Conservation (phyloP, 345 rosid genomes). For the Ceriops tagal region DNA sequence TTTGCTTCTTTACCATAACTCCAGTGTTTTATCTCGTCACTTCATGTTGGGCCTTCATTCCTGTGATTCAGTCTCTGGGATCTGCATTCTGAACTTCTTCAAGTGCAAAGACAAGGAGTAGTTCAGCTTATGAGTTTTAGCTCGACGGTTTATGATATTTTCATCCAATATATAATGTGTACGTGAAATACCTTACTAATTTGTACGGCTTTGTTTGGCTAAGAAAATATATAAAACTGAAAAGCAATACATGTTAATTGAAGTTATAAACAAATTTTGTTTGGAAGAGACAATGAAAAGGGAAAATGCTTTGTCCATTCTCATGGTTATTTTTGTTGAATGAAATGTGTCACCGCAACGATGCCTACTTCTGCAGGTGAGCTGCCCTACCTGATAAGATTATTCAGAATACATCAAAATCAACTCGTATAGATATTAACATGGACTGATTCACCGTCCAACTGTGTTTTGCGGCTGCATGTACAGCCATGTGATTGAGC, state of each 20-base stretch:
- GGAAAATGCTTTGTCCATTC: not conserved
- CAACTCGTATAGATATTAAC: not conserved
- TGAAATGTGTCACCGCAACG: not conserved
- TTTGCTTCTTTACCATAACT: not conserved
- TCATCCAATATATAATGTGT: not conserved
- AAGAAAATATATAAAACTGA: not conserved
- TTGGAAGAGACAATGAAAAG: not conserved
- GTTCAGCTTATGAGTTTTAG: not conserved
- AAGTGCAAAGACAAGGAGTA: not conserved
- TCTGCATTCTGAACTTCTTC: not conserved
- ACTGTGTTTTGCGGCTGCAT: not conserved
- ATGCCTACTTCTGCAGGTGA: not conserved
- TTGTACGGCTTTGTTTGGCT: no score
- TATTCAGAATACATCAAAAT: not conserved
- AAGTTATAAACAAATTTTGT: not conserved
- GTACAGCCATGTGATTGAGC: not conserved
- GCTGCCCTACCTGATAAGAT: not conserved
- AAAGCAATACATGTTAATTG: not conserved
- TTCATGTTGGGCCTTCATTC: conserved; percentile 3
- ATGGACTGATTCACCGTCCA: no score
- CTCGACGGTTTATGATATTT: not conserved
- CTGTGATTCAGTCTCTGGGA: not conserved
- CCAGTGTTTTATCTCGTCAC: not conserved
- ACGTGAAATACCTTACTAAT: not conserved
- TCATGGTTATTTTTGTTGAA: not conserved